Conservation (phyloP, 75 land plant species). For the Sequoiadendron giganteum region DNA sequence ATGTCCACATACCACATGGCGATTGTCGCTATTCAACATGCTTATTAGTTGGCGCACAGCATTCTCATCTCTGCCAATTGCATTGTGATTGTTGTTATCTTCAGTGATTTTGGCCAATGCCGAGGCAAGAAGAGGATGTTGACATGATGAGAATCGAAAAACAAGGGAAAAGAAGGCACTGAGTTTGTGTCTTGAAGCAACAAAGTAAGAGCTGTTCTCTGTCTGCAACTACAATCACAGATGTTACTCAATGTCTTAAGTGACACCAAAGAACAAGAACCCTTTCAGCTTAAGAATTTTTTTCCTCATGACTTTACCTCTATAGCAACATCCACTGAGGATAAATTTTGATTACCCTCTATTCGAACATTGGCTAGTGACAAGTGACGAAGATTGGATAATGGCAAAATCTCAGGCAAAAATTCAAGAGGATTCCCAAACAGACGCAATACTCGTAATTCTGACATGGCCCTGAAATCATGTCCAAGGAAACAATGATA, state of each 20-base stretch:
- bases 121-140: slow-evolving; percentile 97
- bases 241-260: background rate
- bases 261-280: slow-evolving; percentile 11
- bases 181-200: slow-evolving; percentile 88
- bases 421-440: slow-evolving; percentile 98
- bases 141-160: slow-evolving; percentile 98
- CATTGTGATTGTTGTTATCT: slow-evolving; percentile 71
- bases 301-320: slow-evolving; percentile 50
- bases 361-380: slow-evolving; percentile 96
- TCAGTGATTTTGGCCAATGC: slow-evolving; percentile 91
- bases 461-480: slow-evolving; percentile 89
- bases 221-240: slow-evolving; percentile 45
- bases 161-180: slow-evolving; percentile 98
- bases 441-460: slow-evolving; percentile 71
- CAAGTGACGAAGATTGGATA: slow-evolving; percentile 75
- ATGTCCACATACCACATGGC: slow-evolving; percentile 81
- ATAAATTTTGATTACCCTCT: slow-evolving; percentile 80
- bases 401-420: slow-evolving; percentile 92
- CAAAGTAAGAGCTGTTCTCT: slow-evolving; percentile 91
- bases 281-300: background rate
- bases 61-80: slow-evolving; percentile 96
- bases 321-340: slow-evolving; percentile 70
- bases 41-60: slow-evolving; percentile 95
- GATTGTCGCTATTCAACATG: slow-evolving; percentile 95
- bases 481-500: slow-evolving; percentile 24